phyloP scores from a whole-genome alignment of 441 rosid genomes.

The Jatropha multifida region DNA sequence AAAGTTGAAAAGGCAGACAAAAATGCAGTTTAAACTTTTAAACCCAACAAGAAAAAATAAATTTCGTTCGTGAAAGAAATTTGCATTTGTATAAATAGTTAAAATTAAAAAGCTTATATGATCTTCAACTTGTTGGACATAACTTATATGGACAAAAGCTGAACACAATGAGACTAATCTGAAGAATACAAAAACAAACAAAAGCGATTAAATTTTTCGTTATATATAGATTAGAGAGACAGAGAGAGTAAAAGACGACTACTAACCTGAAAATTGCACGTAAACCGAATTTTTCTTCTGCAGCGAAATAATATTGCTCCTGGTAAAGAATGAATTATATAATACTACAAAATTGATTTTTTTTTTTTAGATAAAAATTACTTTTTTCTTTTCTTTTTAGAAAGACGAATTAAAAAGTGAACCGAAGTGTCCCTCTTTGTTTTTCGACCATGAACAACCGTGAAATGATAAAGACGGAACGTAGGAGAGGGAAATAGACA shows the following conservation, averaged over 20 bases:
- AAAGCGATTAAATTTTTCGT: too few relatives aligned
- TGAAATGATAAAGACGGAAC: too few relatives aligned
- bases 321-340: background rate
- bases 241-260: background rate
- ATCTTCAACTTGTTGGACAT: background rate
- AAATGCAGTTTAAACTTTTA: too few relatives aligned
- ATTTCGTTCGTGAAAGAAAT: background rate
- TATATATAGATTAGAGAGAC: too few relatives aligned
- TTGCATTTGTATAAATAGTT: background rate
- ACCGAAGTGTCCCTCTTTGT: too few relatives aligned
- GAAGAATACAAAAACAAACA: background rate
- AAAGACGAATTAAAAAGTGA: too few relatives aligned
- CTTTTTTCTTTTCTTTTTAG: too few relatives aligned
- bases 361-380: background rate
- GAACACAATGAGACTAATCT: too few relatives aligned
- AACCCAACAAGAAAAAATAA: too few relatives aligned
- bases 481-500: too few relatives aligned
- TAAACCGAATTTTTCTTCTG: background rate
- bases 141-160: background rate
- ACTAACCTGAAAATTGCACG: conserved; percentile 4
- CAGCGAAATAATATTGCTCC: background rate
- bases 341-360: too few relatives aligned
- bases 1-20: background rate
- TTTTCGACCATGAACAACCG: too few relatives aligned
- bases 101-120: background rate